Conservation (phyloP, 768 basidiomycete species). For the Ramaria sp. region DNA sequence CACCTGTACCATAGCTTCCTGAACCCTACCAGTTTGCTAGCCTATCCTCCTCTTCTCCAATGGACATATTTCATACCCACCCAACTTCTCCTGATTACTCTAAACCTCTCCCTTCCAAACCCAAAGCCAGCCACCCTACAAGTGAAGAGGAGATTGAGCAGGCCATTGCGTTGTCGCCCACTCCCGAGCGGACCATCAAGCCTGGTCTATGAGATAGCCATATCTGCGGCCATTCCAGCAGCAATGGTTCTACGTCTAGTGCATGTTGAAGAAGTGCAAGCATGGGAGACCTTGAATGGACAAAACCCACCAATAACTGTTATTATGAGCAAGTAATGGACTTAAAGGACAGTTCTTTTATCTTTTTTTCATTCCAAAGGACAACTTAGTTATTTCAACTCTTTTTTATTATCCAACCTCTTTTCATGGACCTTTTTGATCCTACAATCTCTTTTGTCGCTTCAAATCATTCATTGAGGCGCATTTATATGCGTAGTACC, state of each 20-base stretch:
- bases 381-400: too few species aligned
- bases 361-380: too few species aligned
- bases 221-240: conserved; percentile 15
- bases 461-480: too few species aligned
- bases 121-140: not conserved
- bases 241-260: conserved; percentile 16
- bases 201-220: conserved; percentile 16
- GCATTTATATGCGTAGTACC: too few species aligned
- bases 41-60: not conserved
- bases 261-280: conserved; percentile 64
- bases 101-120: conserved; percentile 57
- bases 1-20: conserved; percentile 45
- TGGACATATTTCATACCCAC: not conserved
- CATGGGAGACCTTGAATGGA: conserved; percentile 52
- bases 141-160: conserved; percentile 31
- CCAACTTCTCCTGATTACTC: conserved; percentile 26
- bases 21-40: conserved; percentile 21
- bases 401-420: too few species aligned
- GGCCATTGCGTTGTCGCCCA: conserved; percentile 27
- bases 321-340: too few species aligned
- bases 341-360: too few species aligned
- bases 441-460: too few species aligned
- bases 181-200: conserved; percentile 16
- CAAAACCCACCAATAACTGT: conserved; percentile 31
- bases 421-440: too few species aligned